phyloP scores from a whole-genome alignment of 2,329 filamentous ascomycete species.

The Penicillium sp. region DNA sequence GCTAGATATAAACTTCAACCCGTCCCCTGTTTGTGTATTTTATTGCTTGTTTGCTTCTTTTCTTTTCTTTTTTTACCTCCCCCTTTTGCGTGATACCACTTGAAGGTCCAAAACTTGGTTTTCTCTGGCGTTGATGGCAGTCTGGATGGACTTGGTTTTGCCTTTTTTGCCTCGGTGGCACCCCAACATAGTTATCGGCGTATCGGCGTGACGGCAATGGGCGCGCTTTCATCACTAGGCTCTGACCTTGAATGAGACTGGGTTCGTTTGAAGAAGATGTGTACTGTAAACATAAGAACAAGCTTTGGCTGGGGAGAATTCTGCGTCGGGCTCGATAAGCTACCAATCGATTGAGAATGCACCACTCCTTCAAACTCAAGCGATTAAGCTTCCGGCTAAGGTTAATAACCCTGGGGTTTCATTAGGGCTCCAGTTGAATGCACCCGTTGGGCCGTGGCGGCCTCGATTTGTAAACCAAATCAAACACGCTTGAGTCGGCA shows the following conservation, averaged over 20 bases:
- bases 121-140: neutral
- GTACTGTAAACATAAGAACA: no score
- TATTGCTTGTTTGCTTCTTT: neutral
- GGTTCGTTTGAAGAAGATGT: neutral
- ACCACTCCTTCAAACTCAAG: neutral
- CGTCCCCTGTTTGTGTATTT: neutral
- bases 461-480: neutral
- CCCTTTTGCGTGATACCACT: slow-evolving; percentile 3
- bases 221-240: neutral
- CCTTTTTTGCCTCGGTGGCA: neutral
- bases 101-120: neutral
- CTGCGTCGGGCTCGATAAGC: no score
- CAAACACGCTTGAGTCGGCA: neutral
- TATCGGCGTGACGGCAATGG: neutral
- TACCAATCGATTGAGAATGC: neutral
- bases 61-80: neutral
- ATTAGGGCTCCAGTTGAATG: neutral
- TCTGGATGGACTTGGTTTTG: neutral
- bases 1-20: neutral
- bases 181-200: neutral
- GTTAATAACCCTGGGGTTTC: no score
- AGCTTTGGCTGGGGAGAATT: no score
- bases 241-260: neutral
- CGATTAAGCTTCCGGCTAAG: neutral
- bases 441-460: neutral